Evolutionary conservation across 345 rosid species (phyloP), one percentile per base, ranked within the genome.

Genomic region (Diplotaxis tenuifolia): DNA sequence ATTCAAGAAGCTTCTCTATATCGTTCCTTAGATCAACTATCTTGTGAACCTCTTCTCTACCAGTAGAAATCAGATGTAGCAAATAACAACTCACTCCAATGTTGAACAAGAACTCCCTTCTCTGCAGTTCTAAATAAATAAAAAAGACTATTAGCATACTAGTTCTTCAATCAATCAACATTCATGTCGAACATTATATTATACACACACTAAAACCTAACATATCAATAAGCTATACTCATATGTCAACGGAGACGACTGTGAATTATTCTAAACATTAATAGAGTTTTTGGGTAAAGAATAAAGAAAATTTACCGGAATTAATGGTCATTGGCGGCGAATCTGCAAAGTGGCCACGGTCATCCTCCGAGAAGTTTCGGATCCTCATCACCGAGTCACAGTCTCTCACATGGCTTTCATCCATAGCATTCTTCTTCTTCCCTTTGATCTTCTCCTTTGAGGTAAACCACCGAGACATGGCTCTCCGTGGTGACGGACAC

Each of bases 21-120:
- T 88, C 87, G 74, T 47, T 82, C 23, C 85, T 74, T 79, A 82
- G 55, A 55, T 83, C 85, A n/a, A 52, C 23, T 68, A 86, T 77
- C 73, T 83, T 88, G 70, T 77, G 67, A 42, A 86, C 87, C 75
- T 92, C 98, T 45, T 71, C 82, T 75, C 81, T 87, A 73, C 88
- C 79, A 0, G 84, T 81, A 18, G 80, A 86, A 45, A 87, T 67
- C 15, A 89, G 60, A 75, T 82, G 82, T 16, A 89, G 34, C 15
- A 92, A 83, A 74, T 78, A 81, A 60, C 82, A 83, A 27, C 84
- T 88, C 16, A 82, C 58, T 72, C 94, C 92, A 61, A 85, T n/a
- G 55, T 80, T 84, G 53, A 88, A 75, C 64, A 78, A 42, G 19
- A 61, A 27, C 11, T 77, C 92, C 4, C 53, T 77, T 67, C 71